Conservation (phyloP, 306 rosid genomes). For the Acacia confusa region DNA sequence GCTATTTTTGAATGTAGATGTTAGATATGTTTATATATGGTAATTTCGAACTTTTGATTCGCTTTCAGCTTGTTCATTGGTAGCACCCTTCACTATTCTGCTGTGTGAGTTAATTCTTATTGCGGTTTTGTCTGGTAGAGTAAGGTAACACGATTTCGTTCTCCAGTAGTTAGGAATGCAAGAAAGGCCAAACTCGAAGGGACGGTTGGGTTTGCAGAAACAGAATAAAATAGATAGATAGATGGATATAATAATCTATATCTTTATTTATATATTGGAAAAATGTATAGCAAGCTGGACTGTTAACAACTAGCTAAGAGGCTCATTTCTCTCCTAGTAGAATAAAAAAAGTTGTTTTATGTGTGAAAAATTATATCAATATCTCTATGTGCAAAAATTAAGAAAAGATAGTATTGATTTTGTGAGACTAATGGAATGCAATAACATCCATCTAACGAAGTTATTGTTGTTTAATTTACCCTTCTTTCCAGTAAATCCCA, state of each 20-base stretch:
- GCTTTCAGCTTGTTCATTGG: conserved; percentile 9
- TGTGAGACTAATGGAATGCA: neutral
- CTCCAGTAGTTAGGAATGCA: neutral
- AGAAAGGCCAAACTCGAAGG: neutral
- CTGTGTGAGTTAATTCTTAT: conserved; percentile 3
- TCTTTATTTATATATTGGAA: neutral
- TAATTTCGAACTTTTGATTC: conserved; percentile 4
- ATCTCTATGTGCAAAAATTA: neutral
- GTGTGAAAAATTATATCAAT: neutral
- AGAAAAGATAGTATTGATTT: neutral
- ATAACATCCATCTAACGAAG: neutral
- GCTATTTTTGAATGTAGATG: neutral
- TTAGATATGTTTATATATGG: neutral
- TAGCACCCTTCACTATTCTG: neutral
- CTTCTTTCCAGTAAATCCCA: neutral
- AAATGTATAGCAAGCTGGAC: neutral
- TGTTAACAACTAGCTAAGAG: neutral
- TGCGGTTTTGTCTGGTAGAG: conserved; percentile 12
- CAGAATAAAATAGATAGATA: neutral
- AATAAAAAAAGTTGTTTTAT: neutral
- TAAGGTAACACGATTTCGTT: neutral
- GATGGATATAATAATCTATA: neutral
- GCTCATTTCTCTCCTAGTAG: neutral
- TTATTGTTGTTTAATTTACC: neutral
- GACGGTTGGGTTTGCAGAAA: neutral